These are phyloP conservation scores for Melanomma pulvis-pyrius DNA, from an alignment of 495 filamentous ascomycete genomes.

Conservation along the genomic window DNA sequence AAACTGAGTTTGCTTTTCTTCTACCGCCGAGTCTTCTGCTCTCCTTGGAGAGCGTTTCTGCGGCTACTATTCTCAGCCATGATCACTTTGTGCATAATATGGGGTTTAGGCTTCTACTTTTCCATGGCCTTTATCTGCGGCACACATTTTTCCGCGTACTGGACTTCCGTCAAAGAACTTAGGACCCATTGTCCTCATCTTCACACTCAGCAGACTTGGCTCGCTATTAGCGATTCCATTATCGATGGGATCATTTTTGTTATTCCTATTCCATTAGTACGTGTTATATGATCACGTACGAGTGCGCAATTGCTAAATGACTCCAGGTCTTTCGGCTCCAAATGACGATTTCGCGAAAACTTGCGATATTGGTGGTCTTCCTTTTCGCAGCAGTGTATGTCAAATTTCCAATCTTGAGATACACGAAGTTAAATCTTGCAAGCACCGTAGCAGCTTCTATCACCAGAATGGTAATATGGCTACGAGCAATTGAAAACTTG, in stretches of 20 bases:
- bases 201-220: neutral
- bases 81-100: neutral
- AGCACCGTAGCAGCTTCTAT: slow-evolving; percentile 9
- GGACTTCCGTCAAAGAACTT: neutral
- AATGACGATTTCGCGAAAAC: slow-evolving; percentile 4
- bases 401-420: neutral
- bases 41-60: neutral
- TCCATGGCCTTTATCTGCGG: slow-evolving; percentile 4
- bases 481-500: neutral
- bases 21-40: slow-evolving; percentile 6
- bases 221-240: slow-evolving; percentile 1
- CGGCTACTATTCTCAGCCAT: neutral
- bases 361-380: neutral
- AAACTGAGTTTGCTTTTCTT: slow-evolving; percentile 14
- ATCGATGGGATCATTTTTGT: slow-evolving; percentile 6
- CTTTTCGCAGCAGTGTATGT: slow-evolving; percentile 6
- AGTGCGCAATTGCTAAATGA: neutral
- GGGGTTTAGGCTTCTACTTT: slow-evolving; percentile 8
- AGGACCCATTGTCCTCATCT: neutral
- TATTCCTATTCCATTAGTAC: slow-evolving; percentile 8
- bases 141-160: slow-evolving; percentile 2
- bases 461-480: slow-evolving; percentile 3
- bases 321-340: neutral
- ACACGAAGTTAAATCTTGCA: neutral
- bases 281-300: neutral